A percentile compares a stretch with the other conserved stretches of the same genome.
Evolutionary conservation across 768 basidiomycete genomes (phyloP).

Genomic region (Lepiota subincarnata): DNA sequence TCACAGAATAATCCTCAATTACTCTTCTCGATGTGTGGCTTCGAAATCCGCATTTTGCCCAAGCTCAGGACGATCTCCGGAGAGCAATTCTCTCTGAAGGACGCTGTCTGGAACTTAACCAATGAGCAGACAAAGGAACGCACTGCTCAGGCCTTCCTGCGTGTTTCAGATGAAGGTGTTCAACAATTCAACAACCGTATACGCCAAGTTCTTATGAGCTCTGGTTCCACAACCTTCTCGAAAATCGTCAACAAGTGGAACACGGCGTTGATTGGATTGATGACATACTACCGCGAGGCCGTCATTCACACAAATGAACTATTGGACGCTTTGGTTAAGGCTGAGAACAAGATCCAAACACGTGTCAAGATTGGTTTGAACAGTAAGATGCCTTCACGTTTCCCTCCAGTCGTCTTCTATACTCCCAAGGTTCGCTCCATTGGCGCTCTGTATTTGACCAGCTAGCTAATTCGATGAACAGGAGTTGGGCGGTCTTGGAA

Average conservation of each 20-base stretch:
- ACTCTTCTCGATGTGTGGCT: conserved; percentile 98
- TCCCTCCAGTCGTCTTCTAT: conserved; percentile 95
- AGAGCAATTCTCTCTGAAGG: conserved; percentile 95
- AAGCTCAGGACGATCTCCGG: conserved; percentile 94
- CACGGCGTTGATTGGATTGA: conserved; percentile 89
- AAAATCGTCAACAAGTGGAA: conserved; percentile 99
- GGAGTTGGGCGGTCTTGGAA: conserved; percentile 97
- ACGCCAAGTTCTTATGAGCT: conserved; percentile 95
- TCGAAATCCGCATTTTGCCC: conserved; percentile 95
- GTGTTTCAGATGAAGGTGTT: conserved; percentile 95
- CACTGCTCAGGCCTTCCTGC: conserved; percentile 95
- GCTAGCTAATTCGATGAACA: conserved; percentile 19
- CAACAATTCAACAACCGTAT: conserved; percentile 98
- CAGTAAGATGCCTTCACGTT: conserved; percentile 99
- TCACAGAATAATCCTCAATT: conserved; percentile 97
- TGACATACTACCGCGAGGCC: conserved; percentile 98
- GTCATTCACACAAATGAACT: conserved; percentile 97
- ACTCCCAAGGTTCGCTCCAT: conserved; percentile 69
- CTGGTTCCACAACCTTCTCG: conserved; percentile 96
- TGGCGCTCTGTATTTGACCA: neutral
- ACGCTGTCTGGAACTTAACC: conserved; percentile 94
- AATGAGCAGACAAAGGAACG: conserved; percentile 98
- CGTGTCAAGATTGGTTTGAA: conserved; percentile 99
- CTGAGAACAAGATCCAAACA: conserved; percentile 99
- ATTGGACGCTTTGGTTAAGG: conserved; percentile 93